Conservation (phyloP, 352 stramenopile genomes). For the Pythium vanterpoolii region DNA sequence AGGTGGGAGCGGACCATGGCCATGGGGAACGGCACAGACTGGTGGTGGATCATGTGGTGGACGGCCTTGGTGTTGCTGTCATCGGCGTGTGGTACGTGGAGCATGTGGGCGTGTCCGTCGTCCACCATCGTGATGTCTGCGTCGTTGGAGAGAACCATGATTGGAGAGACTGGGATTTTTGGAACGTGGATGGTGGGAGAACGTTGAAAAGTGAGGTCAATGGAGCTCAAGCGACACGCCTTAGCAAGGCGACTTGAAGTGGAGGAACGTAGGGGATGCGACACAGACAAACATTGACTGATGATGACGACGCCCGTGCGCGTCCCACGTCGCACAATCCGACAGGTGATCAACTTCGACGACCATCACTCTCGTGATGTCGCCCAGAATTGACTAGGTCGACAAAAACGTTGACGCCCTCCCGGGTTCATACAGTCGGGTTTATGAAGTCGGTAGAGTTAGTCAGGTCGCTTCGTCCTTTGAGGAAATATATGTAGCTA, state of each 20-base stretch:
- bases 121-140: background rate
- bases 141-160: constrained; percentile 12
- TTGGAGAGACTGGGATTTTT: background rate
- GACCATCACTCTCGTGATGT: constrained; percentile 9
- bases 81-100: constrained; percentile 1
- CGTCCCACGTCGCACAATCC: constrained; percentile 2
- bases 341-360: constrained; percentile 2
- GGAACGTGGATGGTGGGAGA: background rate
- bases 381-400: background rate
- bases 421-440: background rate
- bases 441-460: background rate
- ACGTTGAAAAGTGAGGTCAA: background rate
- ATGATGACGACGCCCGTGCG: constrained; percentile 2
- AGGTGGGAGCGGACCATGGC: constrained; percentile 43
- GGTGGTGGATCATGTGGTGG: constrained; percentile 26
- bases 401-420: constrained; percentile 3
- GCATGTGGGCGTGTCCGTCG: constrained; percentile 24
- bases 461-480: background rate
- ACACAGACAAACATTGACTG: background rate
- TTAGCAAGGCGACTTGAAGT: too few species aligned
- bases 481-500: background rate
- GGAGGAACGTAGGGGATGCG: background rate
- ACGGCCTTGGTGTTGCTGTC: constrained; percentile 30
- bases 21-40: constrained; percentile 49
- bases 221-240: background rate